These are phyloP conservation scores for Coemansia sp. DNA, from an alignment of 192 early-diverging fungal genomes.

Conservation along the genomic window DNA sequence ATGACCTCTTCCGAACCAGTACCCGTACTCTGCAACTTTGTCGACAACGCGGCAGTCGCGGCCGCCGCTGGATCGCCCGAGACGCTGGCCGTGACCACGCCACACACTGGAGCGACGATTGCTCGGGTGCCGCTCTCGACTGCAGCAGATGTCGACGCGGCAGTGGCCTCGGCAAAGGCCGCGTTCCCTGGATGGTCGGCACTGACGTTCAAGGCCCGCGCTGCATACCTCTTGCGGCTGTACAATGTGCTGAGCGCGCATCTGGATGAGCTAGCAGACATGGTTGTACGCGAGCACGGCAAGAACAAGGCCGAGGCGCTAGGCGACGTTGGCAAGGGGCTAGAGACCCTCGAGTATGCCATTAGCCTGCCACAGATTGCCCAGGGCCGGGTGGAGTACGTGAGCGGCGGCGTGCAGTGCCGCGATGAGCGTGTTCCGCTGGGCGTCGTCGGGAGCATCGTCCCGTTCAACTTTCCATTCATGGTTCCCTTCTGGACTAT, in stretches of 20 bases:
- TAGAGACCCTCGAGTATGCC: slow-evolving; percentile 77
- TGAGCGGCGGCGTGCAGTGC: slow-evolving; percentile 63
- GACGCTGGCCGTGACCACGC: slow-evolving; percentile 56
- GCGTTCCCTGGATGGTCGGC: slow-evolving; percentile 56
- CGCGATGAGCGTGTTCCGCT: slow-evolving; percentile 58
- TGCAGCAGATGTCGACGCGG: slow-evolving; percentile 52
- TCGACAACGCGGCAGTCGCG: slow-evolving; percentile 12
- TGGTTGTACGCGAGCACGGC: slow-evolving; percentile 74
- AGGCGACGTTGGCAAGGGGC: slow-evolving; percentile 68
- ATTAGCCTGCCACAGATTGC: slow-evolving; percentile 59
- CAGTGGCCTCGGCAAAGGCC: slow-evolving; percentile 53
- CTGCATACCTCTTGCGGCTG: slow-evolving; percentile 55
- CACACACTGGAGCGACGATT: slow-evolving; percentile 58
- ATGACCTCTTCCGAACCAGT: not conserved
- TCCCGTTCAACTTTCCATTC: slow-evolving; percentile 80
- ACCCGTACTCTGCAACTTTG: slow-evolving; percentile 26
- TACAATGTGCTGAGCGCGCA: slow-evolving; percentile 54
- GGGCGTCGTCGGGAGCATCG: slow-evolving; percentile 72
- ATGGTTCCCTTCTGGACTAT: slow-evolving; percentile 84
- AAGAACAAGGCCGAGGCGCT: slow-evolving; percentile 69
- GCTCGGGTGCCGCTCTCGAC: slow-evolving; percentile 58
- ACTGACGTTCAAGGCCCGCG: slow-evolving; percentile 67
- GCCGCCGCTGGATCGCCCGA: not conserved
- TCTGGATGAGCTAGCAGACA: slow-evolving; percentile 59
- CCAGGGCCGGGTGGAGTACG: slow-evolving; percentile 57